Base-by-base conservation (phyloP, 495 filamentous ascomycete species). In the Podospora comata region DNA sequence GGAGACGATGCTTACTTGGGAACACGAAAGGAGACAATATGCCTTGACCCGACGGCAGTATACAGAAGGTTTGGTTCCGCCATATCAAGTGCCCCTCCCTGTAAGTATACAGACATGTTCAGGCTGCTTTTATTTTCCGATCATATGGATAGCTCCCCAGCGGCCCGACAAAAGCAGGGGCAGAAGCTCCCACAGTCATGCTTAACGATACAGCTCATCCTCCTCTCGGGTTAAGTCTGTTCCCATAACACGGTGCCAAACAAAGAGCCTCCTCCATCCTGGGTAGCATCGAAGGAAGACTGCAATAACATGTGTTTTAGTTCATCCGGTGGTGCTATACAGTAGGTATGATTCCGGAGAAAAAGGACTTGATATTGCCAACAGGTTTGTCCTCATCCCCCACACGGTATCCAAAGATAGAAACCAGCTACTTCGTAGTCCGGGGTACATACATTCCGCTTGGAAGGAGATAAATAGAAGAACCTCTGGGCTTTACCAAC, bases 281-380 rank as follows among this genome's bases (percentile, higher is more conserved):
- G 54, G 64, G 65, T 65, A 66, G 60, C 59, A 67, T 61, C 44
- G 20, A 27, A 44, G 32, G 32, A 44, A 30, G 19, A 34, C 5
- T 59, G 55, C 39, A 67, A 70, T 66, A 67, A 53, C 56, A 55
- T 32, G 63, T 32, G 30, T n/a, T n/a, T 28, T 32, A 65, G 56
- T 69, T 73, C 71, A 69, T 67, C 69, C 71, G 65, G 65, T 39
- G 26, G 26, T 59, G 23, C 39, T 61, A 65, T 67, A 69, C 63
- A 64, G 64, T 55, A 62, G 53, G 66, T 28, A 44, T 67, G 67
- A 65, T 61, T 13, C 67, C 67, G 67, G 69, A 65, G 62, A 32
- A 13, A 16, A 48, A 65, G 56, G 5, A 34, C 18, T 20, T 32
- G 27, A 19, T 19, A 53, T 62, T 58, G 53, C 63, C 15, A 32